Conservation (phyloP, 2,329 filamentous ascomycete species). For the Aureobasidium melanogenum region DNA sequence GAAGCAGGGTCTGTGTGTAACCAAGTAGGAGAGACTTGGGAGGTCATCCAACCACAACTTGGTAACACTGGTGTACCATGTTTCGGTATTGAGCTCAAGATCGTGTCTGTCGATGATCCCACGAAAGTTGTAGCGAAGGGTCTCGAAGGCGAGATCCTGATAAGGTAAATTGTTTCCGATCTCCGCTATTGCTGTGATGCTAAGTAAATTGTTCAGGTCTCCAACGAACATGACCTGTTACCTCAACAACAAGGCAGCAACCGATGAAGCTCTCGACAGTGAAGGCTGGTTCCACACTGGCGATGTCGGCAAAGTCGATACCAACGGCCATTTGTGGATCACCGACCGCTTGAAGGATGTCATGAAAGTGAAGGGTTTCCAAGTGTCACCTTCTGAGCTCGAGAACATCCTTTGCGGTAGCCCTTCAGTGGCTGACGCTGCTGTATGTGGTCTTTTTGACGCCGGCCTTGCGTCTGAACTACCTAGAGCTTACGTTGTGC, state of each 20-base stretch:
- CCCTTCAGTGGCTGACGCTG: constrained; percentile 21
- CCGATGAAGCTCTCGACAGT: constrained; percentile 17
- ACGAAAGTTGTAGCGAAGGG: constrained; percentile 23
- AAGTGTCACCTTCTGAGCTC: constrained; percentile 27
- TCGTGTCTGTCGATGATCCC: constrained; percentile 11
- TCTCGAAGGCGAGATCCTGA: constrained; percentile 22
- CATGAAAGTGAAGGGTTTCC: constrained; percentile 27
- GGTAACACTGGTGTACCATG: constrained; percentile 8
- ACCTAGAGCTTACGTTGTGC: constrained; percentile 19
- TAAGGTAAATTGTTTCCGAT: neutral
- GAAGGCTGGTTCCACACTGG: constrained; percentile 25
- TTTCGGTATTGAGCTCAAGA: constrained; percentile 8
- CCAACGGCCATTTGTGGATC: constrained; percentile 24
- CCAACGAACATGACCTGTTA: constrained; percentile 20
- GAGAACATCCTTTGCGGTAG: constrained; percentile 22
- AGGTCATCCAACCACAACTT: constrained; percentile 6
- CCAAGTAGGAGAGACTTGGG: constrained; percentile 10
- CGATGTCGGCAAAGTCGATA: constrained; percentile 29
- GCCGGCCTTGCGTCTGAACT: constrained; percentile 14
- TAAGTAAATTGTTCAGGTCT: constrained; percentile 18
- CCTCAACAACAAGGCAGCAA: constrained; percentile 24
- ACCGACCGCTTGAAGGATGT: constrained; percentile 28
- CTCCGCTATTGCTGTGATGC: neutral
- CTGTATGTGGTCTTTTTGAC: constrained; percentile 21
- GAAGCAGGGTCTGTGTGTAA: constrained; percentile 9